Evolutionary conservation across 306 rosid species (phyloP).

Genomic region (Hylodesmum podocarpum): DNA sequence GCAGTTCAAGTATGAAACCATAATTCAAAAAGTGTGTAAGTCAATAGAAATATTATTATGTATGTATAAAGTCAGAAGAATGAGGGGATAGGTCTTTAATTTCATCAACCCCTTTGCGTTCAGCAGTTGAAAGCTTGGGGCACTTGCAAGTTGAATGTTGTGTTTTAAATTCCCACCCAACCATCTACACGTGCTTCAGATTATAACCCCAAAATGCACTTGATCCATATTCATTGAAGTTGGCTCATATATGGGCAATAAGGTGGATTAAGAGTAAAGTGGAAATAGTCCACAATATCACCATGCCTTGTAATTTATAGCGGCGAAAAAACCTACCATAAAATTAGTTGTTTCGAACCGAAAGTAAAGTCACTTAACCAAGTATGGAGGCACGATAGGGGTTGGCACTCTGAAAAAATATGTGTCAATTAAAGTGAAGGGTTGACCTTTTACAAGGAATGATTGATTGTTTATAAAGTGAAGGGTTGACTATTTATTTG

Average conservation of each 20-base stretch:
- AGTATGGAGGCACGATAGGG: neutral
- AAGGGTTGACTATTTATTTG: too few relatives aligned
- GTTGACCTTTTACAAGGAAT: too few relatives aligned
- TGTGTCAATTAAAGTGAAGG: neutral
- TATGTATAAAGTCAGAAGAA: slow-evolving; percentile 6
- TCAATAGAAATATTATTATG: neutral
- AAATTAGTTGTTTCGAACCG: neutral
- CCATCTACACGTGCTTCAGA: neutral
- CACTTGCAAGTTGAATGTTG: neutral
- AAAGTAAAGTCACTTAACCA: neutral
- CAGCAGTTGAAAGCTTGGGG: neutral
- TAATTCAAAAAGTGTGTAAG: neutral
- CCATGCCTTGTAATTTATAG: neutral
- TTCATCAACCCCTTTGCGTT: neutral
- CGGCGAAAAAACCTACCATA: neutral
- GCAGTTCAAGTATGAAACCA: neutral
- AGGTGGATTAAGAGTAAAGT: neutral
- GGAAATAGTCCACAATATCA: neutral
- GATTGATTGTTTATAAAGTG: neutral
- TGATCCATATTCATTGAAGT: neutral
- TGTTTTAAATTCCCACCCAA: neutral
- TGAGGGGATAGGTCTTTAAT: slow-evolving; percentile 16
- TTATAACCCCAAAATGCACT: neutral
- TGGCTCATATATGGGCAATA: too few relatives aligned
- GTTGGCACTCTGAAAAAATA: neutral